Conservation (phyloP, 1,284 basidiomycete species). For the Termitomyces sp. region DNA sequence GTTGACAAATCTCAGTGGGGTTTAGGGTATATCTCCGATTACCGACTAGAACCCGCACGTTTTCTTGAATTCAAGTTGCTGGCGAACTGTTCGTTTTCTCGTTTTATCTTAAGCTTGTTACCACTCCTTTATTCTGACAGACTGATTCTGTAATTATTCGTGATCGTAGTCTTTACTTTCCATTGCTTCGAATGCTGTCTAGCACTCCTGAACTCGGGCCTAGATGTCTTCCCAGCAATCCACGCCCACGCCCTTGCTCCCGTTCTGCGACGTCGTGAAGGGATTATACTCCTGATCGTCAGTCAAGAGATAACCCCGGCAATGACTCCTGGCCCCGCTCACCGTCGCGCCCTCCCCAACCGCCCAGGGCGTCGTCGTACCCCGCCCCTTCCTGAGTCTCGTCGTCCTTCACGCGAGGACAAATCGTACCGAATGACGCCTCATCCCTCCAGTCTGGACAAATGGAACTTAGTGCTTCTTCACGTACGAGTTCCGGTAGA, state of each 20-base stretch:
- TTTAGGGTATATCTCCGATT: not conserved
- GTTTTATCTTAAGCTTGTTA: not conserved
- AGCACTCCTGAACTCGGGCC: constrained; percentile 8
- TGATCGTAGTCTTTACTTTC: not conserved
- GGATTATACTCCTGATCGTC: not conserved
- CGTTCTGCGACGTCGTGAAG: constrained; percentile 1
- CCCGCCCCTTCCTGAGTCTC: not conserved
- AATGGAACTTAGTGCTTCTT: constrained; percentile 17
- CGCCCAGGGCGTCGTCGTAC: not conserved
- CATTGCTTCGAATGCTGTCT: constrained; percentile 11
- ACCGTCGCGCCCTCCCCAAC: constrained; percentile 1
- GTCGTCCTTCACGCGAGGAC: not conserved
- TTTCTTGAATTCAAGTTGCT: not conserved
- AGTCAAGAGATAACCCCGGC: not conserved
- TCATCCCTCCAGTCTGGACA: constrained; percentile 23
- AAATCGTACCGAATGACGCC: not conserved
- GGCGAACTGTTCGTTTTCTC: not conserved
- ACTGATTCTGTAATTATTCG: constrained; percentile 7
- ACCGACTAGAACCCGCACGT: not conserved
- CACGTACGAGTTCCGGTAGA: not conserved
- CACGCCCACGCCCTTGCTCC: constrained; percentile 19
- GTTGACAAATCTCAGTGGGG: not conserved
- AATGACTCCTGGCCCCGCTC: not conserved
- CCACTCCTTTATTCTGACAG: constrained; percentile 3
- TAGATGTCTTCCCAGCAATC: constrained; percentile 25